Evolutionary conservation across 768 basidiomycete species (phyloP), one percentile per base, ranked within the genome.

Genomic region (Pleurotus djamor): DNA sequence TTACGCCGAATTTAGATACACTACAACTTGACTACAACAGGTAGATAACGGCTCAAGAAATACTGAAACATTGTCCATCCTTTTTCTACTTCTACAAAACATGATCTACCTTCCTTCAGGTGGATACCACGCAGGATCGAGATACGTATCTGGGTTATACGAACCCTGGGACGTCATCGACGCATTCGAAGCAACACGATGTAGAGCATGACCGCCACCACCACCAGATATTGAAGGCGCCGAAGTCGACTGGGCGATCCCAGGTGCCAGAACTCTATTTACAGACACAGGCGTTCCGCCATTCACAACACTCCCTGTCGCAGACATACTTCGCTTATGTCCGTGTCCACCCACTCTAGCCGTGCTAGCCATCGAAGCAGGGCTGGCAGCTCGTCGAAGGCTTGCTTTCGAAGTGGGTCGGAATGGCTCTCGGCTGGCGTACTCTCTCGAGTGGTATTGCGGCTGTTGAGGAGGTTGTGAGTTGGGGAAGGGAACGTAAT

Each of bases 111-210:
- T 16, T 32, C 43, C 45, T 47, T 32, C 41, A 12, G 33, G 45
- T 9, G 43, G 44, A n/a, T 54, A 60, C 34, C 50, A 71, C 14
- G 74, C 74, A 6, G 74, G 75, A 59, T 76, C 75, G 16, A 69
- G 62, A 59, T 76, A 76, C 13, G 52, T 69, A 3, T 59, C 10
- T 1, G 69, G 70, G 45, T 73, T 65, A 57, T 63, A 76, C 52
- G 58, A 66, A 14, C 61, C 61, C 50, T 70, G 74, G 5, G 72
- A 71, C 6, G 64, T 64, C 21, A 49, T 59, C 13, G 73, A 72
- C 37, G 65, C 69, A 48, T 75, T 48, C 7, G 75, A 75, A 37
- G 64, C 56, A 6, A 59, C 55, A 13, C 69, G 70, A 16, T 64
- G 61, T 28, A 62, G 6, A 10, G 12, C 33, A 17, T 58, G 44